Percentiles rank a stretch among this genome's conserved stretches.
phyloP scores from a whole-genome alignment of 805 yeast species.

The Candida corydali region DNA sequence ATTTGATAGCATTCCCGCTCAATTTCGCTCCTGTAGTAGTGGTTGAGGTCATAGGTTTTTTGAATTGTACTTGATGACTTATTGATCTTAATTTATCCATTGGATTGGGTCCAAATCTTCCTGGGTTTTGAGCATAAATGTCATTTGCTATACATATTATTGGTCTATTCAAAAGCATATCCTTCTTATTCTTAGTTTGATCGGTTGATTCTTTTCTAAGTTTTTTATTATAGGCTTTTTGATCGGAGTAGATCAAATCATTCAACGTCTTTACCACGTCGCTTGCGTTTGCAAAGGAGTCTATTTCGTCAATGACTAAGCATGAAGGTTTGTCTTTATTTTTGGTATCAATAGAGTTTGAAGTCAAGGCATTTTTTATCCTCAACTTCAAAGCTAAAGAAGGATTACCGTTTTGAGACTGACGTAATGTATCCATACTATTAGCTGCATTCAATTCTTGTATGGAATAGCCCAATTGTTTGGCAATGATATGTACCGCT shows the following conservation, averaged over 20 bases:
- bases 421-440: constrained; percentile 34
- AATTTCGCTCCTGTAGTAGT: constrained; percentile 39
- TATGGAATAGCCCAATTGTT: constrained; percentile 73
- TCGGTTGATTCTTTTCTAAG: constrained; percentile 15
- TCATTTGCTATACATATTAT: constrained; percentile 92
- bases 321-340: constrained; percentile 62
- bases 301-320: constrained; percentile 85
- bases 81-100: constrained; percentile 69
- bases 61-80: constrained; percentile 69
- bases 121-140: constrained; percentile 48
- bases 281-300: constrained; percentile 37
- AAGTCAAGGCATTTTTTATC: constrained; percentile 53
- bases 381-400: constrained; percentile 30
- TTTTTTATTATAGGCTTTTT: constrained; percentile 39
- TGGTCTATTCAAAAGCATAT: constrained; percentile 61
- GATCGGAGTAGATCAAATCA: constrained; percentile 61
- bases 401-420: constrained; percentile 38
- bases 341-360: constrained; percentile 54
- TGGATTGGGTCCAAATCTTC: constrained; percentile 39
- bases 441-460: constrained; percentile 79
- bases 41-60: constrained; percentile 49
- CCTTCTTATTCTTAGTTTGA: constrained; percentile 23
- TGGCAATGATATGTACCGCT: constrained; percentile 78
- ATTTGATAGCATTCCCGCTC: constrained; percentile 31
- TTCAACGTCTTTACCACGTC: constrained; percentile 45